Conservation (phyloP, 768 basidiomycete genomes). For the Psilocybe sp. region DNA sequence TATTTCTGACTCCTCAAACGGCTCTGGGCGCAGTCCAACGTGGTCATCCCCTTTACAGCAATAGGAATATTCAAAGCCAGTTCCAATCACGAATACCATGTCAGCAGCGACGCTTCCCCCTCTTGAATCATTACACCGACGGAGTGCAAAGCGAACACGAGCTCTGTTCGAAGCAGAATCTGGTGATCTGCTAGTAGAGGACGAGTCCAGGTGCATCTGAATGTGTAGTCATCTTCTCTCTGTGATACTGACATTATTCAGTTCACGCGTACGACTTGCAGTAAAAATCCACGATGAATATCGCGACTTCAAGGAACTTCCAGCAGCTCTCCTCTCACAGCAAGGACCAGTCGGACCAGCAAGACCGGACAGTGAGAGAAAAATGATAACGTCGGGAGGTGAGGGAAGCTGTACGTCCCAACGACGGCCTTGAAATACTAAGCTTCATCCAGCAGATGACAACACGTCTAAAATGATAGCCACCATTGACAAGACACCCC, state of each 20-base stretch:
- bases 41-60: too few species aligned
- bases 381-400: constrained; percentile 75
- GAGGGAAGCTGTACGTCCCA: background rate
- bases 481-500: constrained; percentile 71
- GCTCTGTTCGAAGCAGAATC: constrained; percentile 66
- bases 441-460: constrained; percentile 26
- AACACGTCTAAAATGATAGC: constrained; percentile 70
- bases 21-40: too few species aligned
- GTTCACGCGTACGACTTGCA: constrained; percentile 70
- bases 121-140: constrained; percentile 61
- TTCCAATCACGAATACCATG: constrained; percentile 4
- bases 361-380: constrained; percentile 52
- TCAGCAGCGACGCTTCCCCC: constrained; percentile 57
- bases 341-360: constrained; percentile 81
- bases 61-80: too few species aligned
- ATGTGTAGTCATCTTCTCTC: background rate
- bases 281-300: constrained; percentile 92
- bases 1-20: too few species aligned
- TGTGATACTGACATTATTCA: constrained; percentile 19
- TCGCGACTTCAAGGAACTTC: constrained; percentile 79
- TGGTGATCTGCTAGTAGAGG: constrained; percentile 59
- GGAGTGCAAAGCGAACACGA: constrained; percentile 68
- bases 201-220: constrained; percentile 64
- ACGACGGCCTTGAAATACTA: background rate
- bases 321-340: constrained; percentile 75